Conservation (phyloP, 345 rosid genomes). For the Capsella bursapastoris region DNA sequence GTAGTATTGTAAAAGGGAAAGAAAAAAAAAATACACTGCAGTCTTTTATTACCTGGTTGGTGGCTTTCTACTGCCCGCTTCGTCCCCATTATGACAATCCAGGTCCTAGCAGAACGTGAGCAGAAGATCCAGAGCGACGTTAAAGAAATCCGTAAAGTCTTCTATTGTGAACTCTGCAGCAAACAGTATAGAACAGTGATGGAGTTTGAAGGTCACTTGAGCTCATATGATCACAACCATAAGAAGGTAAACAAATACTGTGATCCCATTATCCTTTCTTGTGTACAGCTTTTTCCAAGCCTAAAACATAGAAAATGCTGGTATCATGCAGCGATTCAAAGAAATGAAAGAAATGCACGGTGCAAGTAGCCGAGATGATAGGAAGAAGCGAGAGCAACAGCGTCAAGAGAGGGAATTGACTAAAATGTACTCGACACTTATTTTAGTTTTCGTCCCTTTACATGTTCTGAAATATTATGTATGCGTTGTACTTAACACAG, state of each 20-base stretch:
- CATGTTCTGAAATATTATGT: slow-evolving; percentile 2
- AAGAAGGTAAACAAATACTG: slow-evolving; percentile 67
- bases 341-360: slow-evolving; percentile 97
- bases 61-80: slow-evolving; percentile 99
- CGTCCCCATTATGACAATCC: slow-evolving; percentile 99
- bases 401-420: slow-evolving; percentile 94
- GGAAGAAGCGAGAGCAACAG: slow-evolving; percentile 86
- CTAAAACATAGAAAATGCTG: background rate
- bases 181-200: slow-evolving; percentile 95
- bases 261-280: background rate
- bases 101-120: slow-evolving; percentile 99
- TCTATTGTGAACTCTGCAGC: slow-evolving; percentile 94
- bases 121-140: slow-evolving; percentile 97
- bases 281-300: slow-evolving; percentile 4
- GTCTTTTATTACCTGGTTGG: slow-evolving; percentile 99
- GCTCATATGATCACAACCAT: slow-evolving; percentile 99
- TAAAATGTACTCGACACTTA: slow-evolving; percentile 70
- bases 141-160: slow-evolving; percentile 89
- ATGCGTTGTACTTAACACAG: background rate
- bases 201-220: slow-evolving; percentile 94
- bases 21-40: slow-evolving; percentile 48
- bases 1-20: slow-evolving; percentile 62
- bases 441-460: background rate
- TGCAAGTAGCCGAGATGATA: slow-evolving; percentile 84
- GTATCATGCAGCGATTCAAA: slow-evolving; percentile 75